phyloP scores from a whole-genome alignment of 2,329 filamentous ascomycete species.

The Cladosporium colombiae region DNA sequence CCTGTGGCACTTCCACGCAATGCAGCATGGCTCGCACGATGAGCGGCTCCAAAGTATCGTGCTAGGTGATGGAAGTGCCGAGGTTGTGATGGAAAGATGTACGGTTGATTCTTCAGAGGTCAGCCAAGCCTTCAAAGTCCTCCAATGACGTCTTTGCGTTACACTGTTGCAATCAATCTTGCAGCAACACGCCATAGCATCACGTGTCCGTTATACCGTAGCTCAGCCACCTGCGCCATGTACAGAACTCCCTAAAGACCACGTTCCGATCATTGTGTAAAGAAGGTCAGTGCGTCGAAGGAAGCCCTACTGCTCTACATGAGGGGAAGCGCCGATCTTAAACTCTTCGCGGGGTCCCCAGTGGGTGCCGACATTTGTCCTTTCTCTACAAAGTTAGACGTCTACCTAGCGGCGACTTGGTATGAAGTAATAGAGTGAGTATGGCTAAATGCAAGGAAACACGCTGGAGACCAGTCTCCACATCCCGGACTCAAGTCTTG shows the following conservation, averaged over 20 bases:
- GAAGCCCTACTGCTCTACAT: background rate
- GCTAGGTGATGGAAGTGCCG: background rate
- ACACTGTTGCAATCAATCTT: background rate
- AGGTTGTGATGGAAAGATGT: background rate
- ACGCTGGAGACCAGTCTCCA: background rate
- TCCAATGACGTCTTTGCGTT: background rate
- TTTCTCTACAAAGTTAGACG: conserved; percentile 3
- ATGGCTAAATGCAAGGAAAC: conserved; percentile 6
- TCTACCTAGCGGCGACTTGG: conserved; percentile 5
- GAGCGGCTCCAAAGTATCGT: background rate
- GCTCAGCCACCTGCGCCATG: background rate
- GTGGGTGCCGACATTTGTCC: background rate
- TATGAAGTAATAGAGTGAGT: conserved; percentile 4
- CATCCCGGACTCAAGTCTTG: conserved; percentile 7
- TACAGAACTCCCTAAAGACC: background rate
- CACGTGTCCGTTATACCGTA: background rate
- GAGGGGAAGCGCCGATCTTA: background rate
- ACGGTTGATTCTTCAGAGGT: background rate
- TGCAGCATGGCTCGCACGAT: background rate
- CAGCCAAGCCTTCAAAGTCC: background rate
- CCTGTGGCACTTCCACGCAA: background rate
- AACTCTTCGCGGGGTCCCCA: conserved; percentile 8
- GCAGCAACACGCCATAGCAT: background rate
- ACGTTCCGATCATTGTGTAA: background rate
- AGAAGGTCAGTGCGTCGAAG: background rate